Conservation (phyloP, 345 rosid genomes). For the Physaria fendleri region DNA sequence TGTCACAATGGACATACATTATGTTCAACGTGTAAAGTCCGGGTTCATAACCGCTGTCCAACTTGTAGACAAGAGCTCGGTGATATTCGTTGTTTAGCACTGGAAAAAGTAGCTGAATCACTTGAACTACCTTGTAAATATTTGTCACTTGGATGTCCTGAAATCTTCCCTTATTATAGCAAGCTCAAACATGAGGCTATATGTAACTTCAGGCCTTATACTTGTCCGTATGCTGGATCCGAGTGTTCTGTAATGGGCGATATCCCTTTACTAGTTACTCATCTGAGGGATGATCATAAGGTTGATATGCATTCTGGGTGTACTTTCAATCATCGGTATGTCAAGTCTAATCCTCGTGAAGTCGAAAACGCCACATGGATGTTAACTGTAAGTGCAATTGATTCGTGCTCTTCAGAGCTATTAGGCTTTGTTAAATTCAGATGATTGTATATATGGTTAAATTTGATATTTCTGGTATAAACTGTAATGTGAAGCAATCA, state of each 20-base stretch:
- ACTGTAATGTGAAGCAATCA: background rate
- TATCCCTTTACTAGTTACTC: constrained; percentile 81
- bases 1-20: constrained; percentile 98
- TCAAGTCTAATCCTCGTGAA: constrained; percentile 96
- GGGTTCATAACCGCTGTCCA: constrained; percentile 90
- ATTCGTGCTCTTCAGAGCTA: background rate
- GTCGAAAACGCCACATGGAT: constrained; percentile 98
- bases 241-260: constrained; percentile 79
- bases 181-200: constrained; percentile 85
- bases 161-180: constrained; percentile 90
- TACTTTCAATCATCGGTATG: constrained; percentile 95
- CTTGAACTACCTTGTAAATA: constrained; percentile 87
- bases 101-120: constrained; percentile 93
- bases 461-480: background rate
- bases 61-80: constrained; percentile 98
- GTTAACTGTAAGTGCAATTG: constrained; percentile 65
- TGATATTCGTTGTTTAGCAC: constrained; percentile 87
- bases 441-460: background rate
- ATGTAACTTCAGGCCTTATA: constrained; percentile 88
- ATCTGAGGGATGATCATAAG: constrained; percentile 89
- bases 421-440: background rate
- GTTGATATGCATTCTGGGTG: constrained; percentile 98
- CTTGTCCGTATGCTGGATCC: constrained; percentile 92
- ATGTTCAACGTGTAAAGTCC: constrained; percentile 84
- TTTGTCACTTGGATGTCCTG: constrained; percentile 74